Conservation (phyloP, 306 rosid genomes). For the Prunus fruticosa region DNA sequence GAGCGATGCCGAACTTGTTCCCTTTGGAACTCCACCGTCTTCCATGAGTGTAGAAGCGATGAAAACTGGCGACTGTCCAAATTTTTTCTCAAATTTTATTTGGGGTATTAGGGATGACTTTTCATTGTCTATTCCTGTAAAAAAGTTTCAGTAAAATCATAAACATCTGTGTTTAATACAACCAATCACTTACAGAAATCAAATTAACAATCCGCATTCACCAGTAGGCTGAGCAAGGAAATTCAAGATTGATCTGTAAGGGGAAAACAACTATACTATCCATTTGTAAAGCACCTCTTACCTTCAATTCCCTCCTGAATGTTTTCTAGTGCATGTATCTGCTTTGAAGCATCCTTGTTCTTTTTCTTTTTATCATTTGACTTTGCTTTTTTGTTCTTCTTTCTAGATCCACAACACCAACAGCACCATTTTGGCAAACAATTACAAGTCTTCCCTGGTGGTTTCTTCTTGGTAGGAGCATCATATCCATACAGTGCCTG, state of each 20-base stretch:
- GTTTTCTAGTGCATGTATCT: conserved; percentile 62
- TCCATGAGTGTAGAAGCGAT: conserved; percentile 72
- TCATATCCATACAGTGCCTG: conserved; percentile 92
- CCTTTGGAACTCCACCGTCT: conserved; percentile 73
- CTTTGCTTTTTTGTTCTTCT: conserved; percentile 56
- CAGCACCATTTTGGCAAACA: conserved; percentile 93
- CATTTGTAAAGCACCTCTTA: conserved; percentile 21
- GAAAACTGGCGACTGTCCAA: conserved; percentile 77
- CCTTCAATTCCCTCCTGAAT: conserved; percentile 83
- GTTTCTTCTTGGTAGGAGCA: conserved; percentile 78
- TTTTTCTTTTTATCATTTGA: conserved; percentile 54
- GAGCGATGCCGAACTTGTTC: conserved; percentile 67
- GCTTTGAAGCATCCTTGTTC: conserved; percentile 57
- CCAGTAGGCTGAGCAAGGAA: background rate
- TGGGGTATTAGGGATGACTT: conserved; percentile 65
- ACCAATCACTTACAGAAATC: background rate
- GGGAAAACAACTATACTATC: background rate
- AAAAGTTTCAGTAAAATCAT: conserved; percentile 13
- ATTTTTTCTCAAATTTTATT: conserved; percentile 78
- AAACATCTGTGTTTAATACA: background rate
- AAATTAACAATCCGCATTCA: background rate
- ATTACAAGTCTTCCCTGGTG: conserved; percentile 73
- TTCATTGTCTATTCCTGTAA: conserved; percentile 70
- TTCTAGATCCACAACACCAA: conserved; percentile 62
- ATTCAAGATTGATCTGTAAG: background rate